Conservation (phyloP, 2,329 filamentous ascomycete species). For the Microcyclospora tardicrescens region DNA sequence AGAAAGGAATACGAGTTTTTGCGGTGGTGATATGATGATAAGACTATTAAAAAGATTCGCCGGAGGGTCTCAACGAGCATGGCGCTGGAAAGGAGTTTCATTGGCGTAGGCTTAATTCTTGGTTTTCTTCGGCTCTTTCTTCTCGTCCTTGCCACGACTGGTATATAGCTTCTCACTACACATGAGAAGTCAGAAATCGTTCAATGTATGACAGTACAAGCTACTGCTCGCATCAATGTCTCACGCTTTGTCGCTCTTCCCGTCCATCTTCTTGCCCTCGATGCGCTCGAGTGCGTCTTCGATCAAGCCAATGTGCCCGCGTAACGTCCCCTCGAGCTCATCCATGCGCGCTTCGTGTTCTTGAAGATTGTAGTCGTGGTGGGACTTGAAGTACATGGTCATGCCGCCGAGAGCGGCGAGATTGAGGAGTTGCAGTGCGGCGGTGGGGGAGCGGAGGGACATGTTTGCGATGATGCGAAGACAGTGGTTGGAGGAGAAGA, state of each 20-base stretch:
- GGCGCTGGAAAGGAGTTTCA: neutral
- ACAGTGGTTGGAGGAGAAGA: neutral
- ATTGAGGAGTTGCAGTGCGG: conserved; percentile 7
- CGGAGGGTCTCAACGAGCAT: neutral
- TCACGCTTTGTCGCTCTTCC: conserved; percentile 27
- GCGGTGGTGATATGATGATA: neutral
- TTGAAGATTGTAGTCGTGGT: conserved; percentile 32
- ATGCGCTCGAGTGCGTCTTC: conserved; percentile 33
- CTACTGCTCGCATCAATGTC: neutral
- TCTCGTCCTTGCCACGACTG: conserved; percentile 9
- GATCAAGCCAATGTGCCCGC: conserved; percentile 36
- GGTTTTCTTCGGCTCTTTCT: conserved; percentile 2
- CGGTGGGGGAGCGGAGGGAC: conserved; percentile 8
- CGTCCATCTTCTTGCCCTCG: conserved; percentile 28
- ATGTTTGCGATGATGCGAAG: neutral
- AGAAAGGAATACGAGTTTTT: neutral
- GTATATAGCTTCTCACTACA: conserved; percentile 9
- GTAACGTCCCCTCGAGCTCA: conserved; percentile 34
- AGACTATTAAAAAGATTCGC: neutral
- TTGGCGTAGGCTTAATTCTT: neutral
- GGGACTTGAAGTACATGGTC: conserved; percentile 16
- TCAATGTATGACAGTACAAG: neutral
- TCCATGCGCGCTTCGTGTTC: conserved; percentile 37
- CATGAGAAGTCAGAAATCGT: neutral
- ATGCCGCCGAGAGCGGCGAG: conserved; percentile 9